These are phyloP conservation scores for Saururus chinensis DNA, from an alignment of 164 flowering plant species.

Conservation along the genomic window DNA sequence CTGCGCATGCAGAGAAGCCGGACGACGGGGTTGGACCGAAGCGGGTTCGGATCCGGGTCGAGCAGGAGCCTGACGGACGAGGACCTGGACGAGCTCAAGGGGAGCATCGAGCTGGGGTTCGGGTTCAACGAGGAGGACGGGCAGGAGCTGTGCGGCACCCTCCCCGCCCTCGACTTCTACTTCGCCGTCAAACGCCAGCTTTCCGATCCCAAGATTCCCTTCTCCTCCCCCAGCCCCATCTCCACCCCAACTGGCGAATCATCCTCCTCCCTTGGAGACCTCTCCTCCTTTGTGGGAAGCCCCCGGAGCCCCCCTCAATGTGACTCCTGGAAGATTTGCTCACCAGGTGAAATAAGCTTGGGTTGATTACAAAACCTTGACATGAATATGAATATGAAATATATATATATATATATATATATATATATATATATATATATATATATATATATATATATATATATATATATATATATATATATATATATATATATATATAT, in stretches of 20 bases:
- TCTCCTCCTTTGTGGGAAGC: constrained; percentile 32
- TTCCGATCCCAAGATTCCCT: constrained; percentile 17
- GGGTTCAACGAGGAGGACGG: constrained; percentile 72
- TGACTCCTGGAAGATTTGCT: constrained; percentile 64
- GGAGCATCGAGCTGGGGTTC: constrained; percentile 82
- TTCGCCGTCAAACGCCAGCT: constrained; percentile 71
- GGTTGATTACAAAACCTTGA: too few relatives aligned
- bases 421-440: too few relatives aligned
- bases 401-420: too few relatives aligned
- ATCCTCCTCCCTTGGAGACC: constrained; percentile 23
- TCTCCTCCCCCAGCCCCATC: constrained; percentile 4
- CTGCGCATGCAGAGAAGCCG: constrained; percentile 7
- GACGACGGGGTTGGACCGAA: constrained; percentile 11
- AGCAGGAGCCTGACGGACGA: constrained; percentile 52
- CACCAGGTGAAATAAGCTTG: constrained; percentile 35
- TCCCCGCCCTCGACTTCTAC: constrained; percentile 84
- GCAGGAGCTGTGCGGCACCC: constrained; percentile 47
- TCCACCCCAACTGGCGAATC: constrained; percentile 26
- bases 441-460: too few relatives aligned
- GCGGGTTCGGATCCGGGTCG: constrained; percentile 5
- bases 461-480: too few relatives aligned
- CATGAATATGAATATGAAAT: too few relatives aligned
- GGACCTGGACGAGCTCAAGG: constrained; percentile 73
- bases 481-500: too few relatives aligned
- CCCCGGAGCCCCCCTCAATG: constrained; percentile 34